Conservation (phyloP, 805 yeast species). For the Wickerhamomyces rabaulensis region DNA sequence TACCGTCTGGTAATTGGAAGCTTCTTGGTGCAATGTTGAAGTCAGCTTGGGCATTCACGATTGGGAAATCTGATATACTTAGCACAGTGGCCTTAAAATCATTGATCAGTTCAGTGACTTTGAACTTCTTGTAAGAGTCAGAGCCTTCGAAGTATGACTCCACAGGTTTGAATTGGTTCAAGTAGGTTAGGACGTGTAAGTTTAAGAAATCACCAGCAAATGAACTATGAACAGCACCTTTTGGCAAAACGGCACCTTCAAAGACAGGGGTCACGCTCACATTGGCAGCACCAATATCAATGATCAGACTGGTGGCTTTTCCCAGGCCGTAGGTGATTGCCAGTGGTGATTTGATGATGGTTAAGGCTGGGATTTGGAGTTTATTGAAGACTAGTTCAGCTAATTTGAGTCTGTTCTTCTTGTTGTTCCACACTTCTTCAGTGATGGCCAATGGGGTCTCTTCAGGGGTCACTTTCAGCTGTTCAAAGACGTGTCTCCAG, state of each 20-base stretch:
- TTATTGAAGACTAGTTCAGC: slow-evolving; percentile 73
- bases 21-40: slow-evolving; percentile 32
- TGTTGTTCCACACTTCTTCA: slow-evolving; percentile 67
- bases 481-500: slow-evolving; percentile 61
- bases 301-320: slow-evolving; percentile 68
- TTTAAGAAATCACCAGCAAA: slow-evolving; percentile 85
- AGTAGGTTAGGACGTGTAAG: slow-evolving; percentile 50
- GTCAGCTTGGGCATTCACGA: slow-evolving; percentile 28
- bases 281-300: slow-evolving; percentile 72
- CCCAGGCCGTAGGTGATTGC: slow-evolving; percentile 78
- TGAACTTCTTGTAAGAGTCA: slow-evolving; percentile 33
- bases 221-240: slow-evolving; percentile 60
- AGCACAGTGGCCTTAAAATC: slow-evolving; percentile 44
- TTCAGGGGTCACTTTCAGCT: slow-evolving; percentile 43
- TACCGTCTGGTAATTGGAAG: slow-evolving; percentile 58
- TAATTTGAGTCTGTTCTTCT: slow-evolving; percentile 49
- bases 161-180: slow-evolving; percentile 27
- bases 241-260: slow-evolving; percentile 66
- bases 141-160: slow-evolving; percentile 23
- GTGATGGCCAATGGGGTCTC: slow-evolving; percentile 64
- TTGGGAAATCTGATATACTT: slow-evolving; percentile 34
- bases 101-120: slow-evolving; percentile 36
- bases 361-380: slow-evolving; percentile 69
- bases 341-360: slow-evolving; percentile 70
- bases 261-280: slow-evolving; percentile 71